These are phyloP conservation scores for Pseudogymnoascus verrucosus DNA, from an alignment of 2,329 filamentous ascomycete species.

Conservation along the genomic window DNA sequence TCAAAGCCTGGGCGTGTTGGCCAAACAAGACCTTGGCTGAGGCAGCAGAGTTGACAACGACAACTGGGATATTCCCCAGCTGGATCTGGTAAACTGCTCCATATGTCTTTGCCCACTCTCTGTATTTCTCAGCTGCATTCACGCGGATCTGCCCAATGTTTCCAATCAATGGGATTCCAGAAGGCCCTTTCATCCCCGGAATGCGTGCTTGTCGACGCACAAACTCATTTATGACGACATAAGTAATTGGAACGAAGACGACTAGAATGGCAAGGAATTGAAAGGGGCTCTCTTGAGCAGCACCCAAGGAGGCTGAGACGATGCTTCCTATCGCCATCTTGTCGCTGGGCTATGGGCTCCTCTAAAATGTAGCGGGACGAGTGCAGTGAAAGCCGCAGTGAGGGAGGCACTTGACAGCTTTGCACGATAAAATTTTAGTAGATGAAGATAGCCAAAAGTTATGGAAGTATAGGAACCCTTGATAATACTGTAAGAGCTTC, in stretches of 20 bases:
- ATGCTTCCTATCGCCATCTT: constrained; percentile 17
- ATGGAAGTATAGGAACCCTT: neutral
- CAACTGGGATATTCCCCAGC: constrained; percentile 47
- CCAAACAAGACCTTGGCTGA: constrained; percentile 44
- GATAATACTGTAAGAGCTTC: neutral
- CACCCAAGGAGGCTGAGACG: constrained; percentile 5
- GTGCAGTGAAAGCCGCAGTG: neutral
- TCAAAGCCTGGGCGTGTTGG: constrained; percentile 45
- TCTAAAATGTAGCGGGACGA: neutral
- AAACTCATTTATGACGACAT: constrained; percentile 19
- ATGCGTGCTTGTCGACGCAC: constrained; percentile 30
- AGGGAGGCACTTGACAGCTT: neutral
- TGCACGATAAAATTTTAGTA: neutral
- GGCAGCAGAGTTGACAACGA: constrained; percentile 47
- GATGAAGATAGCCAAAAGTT: neutral
- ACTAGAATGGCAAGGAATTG: constrained; percentile 9
- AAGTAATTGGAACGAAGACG: constrained; percentile 15
- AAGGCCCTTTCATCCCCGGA: constrained; percentile 39
- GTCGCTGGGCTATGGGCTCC: neutral
- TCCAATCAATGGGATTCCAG: constrained; percentile 45
- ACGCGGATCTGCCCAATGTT: constrained; percentile 47
- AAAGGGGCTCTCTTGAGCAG: constrained; percentile 12
- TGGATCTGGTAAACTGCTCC: constrained; percentile 49
- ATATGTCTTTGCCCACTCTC: constrained; percentile 42
- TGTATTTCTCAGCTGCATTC: constrained; percentile 50